These are phyloP conservation scores for Tuber magnatum DNA, from an alignment of 495 filamentous ascomycete species.

Conservation along the genomic window DNA sequence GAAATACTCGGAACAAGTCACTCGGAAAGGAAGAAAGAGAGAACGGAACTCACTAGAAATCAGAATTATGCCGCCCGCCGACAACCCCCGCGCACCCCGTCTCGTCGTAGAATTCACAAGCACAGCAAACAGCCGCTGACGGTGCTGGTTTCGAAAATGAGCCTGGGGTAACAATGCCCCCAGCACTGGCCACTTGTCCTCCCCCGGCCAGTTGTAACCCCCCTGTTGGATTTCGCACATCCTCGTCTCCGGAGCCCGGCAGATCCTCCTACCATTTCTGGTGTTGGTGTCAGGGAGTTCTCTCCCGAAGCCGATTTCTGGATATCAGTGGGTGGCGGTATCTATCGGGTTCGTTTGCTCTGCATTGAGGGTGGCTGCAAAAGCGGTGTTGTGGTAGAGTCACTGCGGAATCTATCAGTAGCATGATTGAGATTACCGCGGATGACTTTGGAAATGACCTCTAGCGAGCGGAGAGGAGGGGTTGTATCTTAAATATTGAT, in stretches of 20 bases:
- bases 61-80: conserved; percentile 19
- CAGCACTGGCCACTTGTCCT: conserved; percentile 45
- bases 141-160: conserved; percentile 49
- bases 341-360: too few relatives aligned
- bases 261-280: too few relatives aligned
- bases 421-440: too few relatives aligned
- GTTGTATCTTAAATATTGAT: too few relatives aligned
- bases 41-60: conserved; percentile 32
- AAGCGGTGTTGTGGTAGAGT: too few relatives aligned
- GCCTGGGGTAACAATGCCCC: conserved; percentile 46
- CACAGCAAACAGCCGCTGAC: conserved; percentile 51
- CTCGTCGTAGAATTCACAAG: conserved; percentile 45
- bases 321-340: neutral
- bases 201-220: conserved; percentile 46
- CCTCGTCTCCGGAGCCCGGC: neutral
- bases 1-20: neutral
- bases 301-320: neutral
- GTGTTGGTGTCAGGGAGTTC: neutral
- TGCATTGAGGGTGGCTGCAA: too few relatives aligned
- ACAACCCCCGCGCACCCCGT: conserved; percentile 41
- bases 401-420: too few relatives aligned
- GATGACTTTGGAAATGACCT: too few relatives aligned
- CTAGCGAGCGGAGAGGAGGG: too few relatives aligned
- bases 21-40: neutral
- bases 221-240: conserved; percentile 49